These are phyloP conservation scores for Aleurites moluccanus DNA, from an alignment of 441 rosid species.

Conservation along the genomic window DNA sequence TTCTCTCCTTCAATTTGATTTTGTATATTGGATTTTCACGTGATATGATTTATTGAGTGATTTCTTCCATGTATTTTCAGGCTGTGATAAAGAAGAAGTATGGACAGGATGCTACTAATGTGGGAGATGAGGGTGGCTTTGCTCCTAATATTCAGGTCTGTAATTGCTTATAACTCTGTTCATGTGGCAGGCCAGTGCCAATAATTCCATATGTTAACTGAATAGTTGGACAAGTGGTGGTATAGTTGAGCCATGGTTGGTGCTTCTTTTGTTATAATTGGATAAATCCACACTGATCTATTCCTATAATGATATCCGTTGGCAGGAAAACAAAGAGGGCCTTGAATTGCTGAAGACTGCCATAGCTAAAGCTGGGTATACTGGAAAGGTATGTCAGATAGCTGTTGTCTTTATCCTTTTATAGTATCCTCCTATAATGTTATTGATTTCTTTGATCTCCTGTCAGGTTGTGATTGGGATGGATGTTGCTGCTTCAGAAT, in stretches of 20 bases:
- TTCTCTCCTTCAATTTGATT: neutral
- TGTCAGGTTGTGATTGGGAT: conserved; percentile 89
- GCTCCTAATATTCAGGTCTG: conserved; percentile 93
- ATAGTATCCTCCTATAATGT: neutral
- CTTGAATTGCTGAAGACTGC: conserved; percentile 89
- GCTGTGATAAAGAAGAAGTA: conserved; percentile 93
- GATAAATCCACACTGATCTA: neutral
- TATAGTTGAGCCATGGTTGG: neutral
- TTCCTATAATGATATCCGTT: neutral
- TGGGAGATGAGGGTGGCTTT: conserved; percentile 98
- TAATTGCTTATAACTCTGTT: neutral
- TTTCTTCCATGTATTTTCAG: conserved; percentile 30
- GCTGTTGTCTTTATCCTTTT: neutral
- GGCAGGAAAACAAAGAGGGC: conserved; percentile 94
- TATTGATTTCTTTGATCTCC: neutral
- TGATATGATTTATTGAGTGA: neutral
- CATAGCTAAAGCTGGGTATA: conserved; percentile 89
- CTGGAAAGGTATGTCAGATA: conserved; percentile 57
- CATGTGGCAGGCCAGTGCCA: neutral
- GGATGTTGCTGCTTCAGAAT: conserved; percentile 99
- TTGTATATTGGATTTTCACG: neutral
- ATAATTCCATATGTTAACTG: neutral
- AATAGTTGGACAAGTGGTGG: neutral
- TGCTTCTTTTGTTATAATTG: neutral
- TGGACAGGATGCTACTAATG: conserved; percentile 97